phyloP scores from a whole-genome alignment of 108 stramenopile species.

The Cyclotella sp. region DNA sequence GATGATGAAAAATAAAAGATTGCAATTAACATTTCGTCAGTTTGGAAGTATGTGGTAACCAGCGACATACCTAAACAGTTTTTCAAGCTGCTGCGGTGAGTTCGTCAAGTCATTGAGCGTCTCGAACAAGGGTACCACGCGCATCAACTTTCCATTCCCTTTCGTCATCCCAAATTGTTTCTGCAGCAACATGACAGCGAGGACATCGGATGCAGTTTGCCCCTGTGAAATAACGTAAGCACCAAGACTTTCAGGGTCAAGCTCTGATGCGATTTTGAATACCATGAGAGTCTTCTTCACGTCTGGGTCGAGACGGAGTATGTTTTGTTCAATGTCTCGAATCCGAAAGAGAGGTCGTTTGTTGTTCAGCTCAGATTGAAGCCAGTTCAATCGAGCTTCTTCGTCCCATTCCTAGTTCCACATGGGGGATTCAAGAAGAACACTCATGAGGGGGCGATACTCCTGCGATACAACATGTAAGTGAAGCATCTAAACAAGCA shows the following conservation, averaged over 20 bases:
- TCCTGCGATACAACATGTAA: background rate
- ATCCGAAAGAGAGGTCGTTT: conserved; percentile 91
- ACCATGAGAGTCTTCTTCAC: conserved; percentile 79
- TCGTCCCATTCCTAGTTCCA: conserved; percentile 84
- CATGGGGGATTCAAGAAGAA: background rate
- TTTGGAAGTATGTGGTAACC: too few relatives aligned
- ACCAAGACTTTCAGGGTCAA: conserved; percentile 86
- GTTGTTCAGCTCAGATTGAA: conserved; percentile 83
- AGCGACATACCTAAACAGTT: conserved; percentile 9
- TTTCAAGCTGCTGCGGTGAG: conserved; percentile 70
- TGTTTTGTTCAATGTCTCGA: conserved; percentile 59
- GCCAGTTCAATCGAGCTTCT: conserved; percentile 83
- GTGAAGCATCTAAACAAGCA: background rate
- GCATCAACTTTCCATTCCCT: conserved; percentile 82
- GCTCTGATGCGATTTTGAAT: conserved; percentile 74
- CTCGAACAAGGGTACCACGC: conserved; percentile 97
- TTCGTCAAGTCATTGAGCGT: conserved; percentile 92
- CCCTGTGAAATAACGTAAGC: conserved; percentile 97
- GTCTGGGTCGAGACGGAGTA: conserved; percentile 61
- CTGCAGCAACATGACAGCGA: conserved; percentile 97
- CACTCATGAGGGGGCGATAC: background rate
- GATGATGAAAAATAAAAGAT: background rate
- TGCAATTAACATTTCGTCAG: too few relatives aligned
- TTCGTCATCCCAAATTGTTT: conserved; percentile 90
- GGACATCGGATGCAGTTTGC: conserved; percentile 91